These are phyloP conservation scores for Crithidia brevicula DNA, from an alignment of 208 protist genomes.

Conservation along the genomic window DNA sequence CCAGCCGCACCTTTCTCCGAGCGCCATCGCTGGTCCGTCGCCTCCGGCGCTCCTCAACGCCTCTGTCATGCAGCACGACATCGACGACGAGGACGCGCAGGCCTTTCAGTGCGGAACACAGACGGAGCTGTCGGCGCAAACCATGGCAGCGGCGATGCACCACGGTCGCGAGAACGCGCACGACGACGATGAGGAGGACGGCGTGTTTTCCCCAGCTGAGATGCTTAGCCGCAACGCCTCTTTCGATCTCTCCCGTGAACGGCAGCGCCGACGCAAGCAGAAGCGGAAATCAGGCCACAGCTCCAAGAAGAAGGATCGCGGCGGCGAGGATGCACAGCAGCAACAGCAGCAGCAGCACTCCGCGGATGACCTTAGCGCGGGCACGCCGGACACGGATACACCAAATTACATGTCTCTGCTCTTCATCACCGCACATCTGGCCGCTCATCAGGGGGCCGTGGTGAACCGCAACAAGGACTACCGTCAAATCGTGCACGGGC, in stretches of 20 bases:
- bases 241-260: constrained; percentile 4
- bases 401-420: constrained; percentile 68
- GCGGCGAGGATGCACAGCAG: no score
- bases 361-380: background rate
- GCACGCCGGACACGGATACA: constrained; percentile 4
- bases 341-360: background rate
- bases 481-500: constrained; percentile 56
- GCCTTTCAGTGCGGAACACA: background rate
- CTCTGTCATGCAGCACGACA: constrained; percentile 11
- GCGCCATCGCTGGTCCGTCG: background rate
- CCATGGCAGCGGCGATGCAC: background rate
- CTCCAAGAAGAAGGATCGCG: constrained; percentile 1
- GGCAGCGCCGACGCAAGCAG: constrained; percentile 11
- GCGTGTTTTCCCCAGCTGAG: constrained; percentile 17
- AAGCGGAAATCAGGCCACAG: background rate
- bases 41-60: background rate
- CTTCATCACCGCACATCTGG: constrained; percentile 92
- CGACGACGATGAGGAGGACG: background rate
- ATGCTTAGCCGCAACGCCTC: constrained; percentile 16
- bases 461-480: constrained; percentile 86
- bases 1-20: constrained; percentile 6
- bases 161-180: background rate
- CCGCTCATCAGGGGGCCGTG: constrained; percentile 87
- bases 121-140: background rate
- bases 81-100: background rate